These are phyloP conservation scores for Chaetomium fimeti DNA, from an alignment of 495 filamentous ascomycete species.

Conservation along the genomic window DNA sequence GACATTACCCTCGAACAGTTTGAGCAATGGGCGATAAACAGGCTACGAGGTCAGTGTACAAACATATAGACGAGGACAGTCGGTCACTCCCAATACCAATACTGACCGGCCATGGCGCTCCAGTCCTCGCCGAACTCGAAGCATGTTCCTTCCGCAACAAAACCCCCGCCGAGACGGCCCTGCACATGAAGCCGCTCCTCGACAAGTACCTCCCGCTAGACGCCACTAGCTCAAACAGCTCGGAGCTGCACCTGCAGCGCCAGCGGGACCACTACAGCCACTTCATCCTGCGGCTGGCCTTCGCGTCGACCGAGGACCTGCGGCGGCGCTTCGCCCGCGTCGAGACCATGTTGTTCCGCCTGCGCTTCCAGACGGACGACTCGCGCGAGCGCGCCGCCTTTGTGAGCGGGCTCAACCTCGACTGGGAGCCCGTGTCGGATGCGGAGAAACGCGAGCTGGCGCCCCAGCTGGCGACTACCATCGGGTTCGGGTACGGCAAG, in stretches of 20 bases:
- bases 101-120: background rate
- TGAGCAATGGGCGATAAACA: conserved; percentile 98
- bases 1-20: conserved; percentile 98
- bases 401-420: conserved; percentile 70
- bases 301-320: conserved; percentile 85
- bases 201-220: conserved; percentile 83
- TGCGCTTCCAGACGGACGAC: conserved; percentile 73
- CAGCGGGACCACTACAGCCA: conserved; percentile 98
- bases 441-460: conserved; percentile 64
- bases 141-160: conserved; percentile 94
- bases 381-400: conserved; percentile 68
- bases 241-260: conserved; percentile 65
- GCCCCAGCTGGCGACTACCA: conserved; percentile 40
- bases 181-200: conserved; percentile 75
- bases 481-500: conserved; percentile 26
- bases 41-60: conserved; percentile 63
- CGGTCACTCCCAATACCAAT: too few species aligned
- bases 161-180: conserved; percentile 68
- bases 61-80: too few species aligned
- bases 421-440: conserved; percentile 73
- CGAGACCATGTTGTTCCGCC: conserved; percentile 82
- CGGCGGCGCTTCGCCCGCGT: conserved; percentile 83
- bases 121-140: conserved; percentile 94
- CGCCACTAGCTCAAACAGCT: conserved; percentile 60
- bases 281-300: conserved; percentile 93